Evolutionary conservation across 1,284 basidiomycete genomes (phyloP).

Genomic region (Cryptococcus deneoformans): DNA sequence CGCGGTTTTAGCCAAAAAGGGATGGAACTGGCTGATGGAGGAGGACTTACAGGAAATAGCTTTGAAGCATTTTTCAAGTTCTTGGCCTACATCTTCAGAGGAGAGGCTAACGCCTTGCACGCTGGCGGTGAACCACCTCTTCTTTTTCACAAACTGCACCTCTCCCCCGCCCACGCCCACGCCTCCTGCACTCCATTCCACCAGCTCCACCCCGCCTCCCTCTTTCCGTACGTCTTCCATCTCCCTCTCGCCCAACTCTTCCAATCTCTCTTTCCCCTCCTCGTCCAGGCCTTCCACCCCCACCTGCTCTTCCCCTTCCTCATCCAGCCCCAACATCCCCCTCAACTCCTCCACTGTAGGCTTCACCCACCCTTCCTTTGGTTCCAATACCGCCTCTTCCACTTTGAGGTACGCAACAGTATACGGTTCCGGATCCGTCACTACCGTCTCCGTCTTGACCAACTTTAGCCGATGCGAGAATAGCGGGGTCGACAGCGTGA

Average conservation of each 20-base stretch:
- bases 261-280: slow-evolving; percentile 19
- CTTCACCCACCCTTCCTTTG: slow-evolving; percentile 51
- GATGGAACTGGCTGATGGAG: slow-evolving; percentile 47
- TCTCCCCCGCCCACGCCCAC: background rate
- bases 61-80: slow-evolving; percentile 34
- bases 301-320: slow-evolving; percentile 15
- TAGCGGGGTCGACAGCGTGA: slow-evolving; percentile 85
- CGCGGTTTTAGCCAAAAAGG: background rate
- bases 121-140: slow-evolving; percentile 39
- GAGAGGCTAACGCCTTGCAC: slow-evolving; percentile 16
- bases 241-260: slow-evolving; percentile 5
- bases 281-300: slow-evolving; percentile 29
- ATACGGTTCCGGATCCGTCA: slow-evolving; percentile 55
- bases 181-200: background rate
- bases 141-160: slow-evolving; percentile 21
- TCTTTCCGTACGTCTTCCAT: background rate
- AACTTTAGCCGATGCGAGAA: slow-evolving; percentile 76
- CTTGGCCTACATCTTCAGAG: slow-evolving; percentile 26
- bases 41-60: slow-evolving; percentile 22
- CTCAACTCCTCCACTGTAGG: slow-evolving; percentile 30
- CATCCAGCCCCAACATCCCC: slow-evolving; percentile 32
- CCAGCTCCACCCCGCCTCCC: background rate
- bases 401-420: slow-evolving; percentile 86
- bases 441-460: slow-evolving; percentile 64
- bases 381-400: slow-evolving; percentile 61